Base-by-base conservation (phyloP, 371 early-diverging fungal species). In the Lichtheimia hyalospora region DNA sequence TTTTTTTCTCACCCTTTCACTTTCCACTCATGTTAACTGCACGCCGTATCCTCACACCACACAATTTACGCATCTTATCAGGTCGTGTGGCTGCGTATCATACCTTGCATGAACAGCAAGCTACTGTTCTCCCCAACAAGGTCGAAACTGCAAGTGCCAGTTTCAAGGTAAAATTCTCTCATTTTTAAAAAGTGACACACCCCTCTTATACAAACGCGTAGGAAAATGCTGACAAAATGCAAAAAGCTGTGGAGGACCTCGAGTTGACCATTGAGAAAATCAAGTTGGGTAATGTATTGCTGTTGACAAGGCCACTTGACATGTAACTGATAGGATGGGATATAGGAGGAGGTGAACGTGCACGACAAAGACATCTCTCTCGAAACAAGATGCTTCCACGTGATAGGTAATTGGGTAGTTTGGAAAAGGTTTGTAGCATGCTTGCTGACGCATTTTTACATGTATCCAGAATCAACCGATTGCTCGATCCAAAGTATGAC, bases 341-440 rank as follows among this genome's bases (percentile, higher is more conserved):
- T 20, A 43, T 63, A 89, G 98, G 99, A 55, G 99, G 99, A 62
- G 96, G 96, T 49, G 91, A 90, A 63, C 86, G 75, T 18, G 94
- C 98, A 16, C 83, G 97, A 49, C 83, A 92, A 61, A 85, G 95
- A 58, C 99, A 98, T 75, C 66, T 95, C 28, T 74, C 82, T 13
- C 84, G 96, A 48, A 89, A 90, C 56, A 98, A 98, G 84, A 80
- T 98, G 69, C 77, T 98, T 42, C 96, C 98, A 16, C 86, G 99
- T 63, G 97, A 98, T 63, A 86, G 98, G 83, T 87, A 81, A 61
- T 52, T 44, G 15, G 10, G 10, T 8, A 1, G 8, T 8, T 34
- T 34, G 34, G 10, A 53, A 23, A 49, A 53, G 39, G n/a, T 28
- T 20, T 13, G 1, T 4, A 18, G 54, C n/a, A 6, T 46, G 46